Percentiles rank a stretch among this genome's conserved stretches.
phyloP scores from a whole-genome alignment of 148 eudicot species.

The Spergularia bocconei region DNA sequence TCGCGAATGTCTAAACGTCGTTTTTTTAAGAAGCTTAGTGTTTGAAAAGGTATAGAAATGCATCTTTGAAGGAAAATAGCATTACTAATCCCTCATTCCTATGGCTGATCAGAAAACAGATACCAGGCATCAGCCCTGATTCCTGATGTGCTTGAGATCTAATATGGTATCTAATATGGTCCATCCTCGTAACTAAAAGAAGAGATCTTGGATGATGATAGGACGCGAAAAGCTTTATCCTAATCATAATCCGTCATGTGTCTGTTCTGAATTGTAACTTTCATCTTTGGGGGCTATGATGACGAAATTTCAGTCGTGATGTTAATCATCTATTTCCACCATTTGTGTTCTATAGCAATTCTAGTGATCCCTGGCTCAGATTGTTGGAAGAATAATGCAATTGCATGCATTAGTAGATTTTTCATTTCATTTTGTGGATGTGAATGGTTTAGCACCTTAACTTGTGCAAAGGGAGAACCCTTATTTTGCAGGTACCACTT shows the following conservation, averaged over 20 bases:
- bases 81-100: too few relatives aligned
- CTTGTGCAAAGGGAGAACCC: slow-evolving; percentile 1
- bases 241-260: slow-evolving; percentile 12
- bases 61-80: too few relatives aligned
- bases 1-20: too few relatives aligned
- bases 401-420: slow-evolving; percentile 5
- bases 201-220: slow-evolving; percentile 25
- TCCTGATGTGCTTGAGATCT: not conserved
- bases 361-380: slow-evolving; percentile 12
- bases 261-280: slow-evolving; percentile 26
- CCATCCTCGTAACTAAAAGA: slow-evolving; percentile 20
- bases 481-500: slow-evolving; percentile 13
- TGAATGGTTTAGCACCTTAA: slow-evolving; percentile 16
- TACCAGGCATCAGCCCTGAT: not conserved
- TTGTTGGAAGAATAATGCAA: not conserved
- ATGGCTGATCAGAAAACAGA: slow-evolving; percentile 1
- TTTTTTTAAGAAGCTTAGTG: too few relatives aligned
- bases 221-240: slow-evolving; percentile 7
- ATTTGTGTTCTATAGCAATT: not conserved
- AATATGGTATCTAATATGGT: slow-evolving; percentile 29
- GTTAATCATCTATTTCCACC: not conserved
- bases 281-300: slow-evolving; percentile 24
- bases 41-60: too few relatives aligned
- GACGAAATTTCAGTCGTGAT: slow-evolving; percentile 3
- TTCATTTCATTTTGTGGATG: slow-evolving; percentile 21